A percentile compares a stretch with the other conserved stretches of the same genome.
phyloP scores from a whole-genome alignment of 805 yeast genomes.

The Metschnikowia amazonensis region DNA sequence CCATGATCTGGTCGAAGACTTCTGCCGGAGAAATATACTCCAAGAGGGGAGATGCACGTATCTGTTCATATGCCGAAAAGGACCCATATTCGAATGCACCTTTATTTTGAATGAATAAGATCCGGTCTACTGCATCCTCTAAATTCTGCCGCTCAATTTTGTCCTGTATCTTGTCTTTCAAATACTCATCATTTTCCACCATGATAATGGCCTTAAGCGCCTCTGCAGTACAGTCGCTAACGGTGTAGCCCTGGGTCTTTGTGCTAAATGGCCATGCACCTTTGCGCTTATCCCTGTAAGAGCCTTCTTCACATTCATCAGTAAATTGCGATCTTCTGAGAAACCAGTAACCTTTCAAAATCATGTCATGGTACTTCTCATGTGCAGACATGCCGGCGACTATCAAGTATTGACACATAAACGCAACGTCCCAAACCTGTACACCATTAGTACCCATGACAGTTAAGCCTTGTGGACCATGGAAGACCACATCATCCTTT shows the following conservation, averaged over 20 bases:
- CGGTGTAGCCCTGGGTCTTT: slow-evolving; percentile 93
- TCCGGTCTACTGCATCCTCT: slow-evolving; percentile 68
- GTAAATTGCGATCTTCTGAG: slow-evolving; percentile 81
- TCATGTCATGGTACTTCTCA: slow-evolving; percentile 60
- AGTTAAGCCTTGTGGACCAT: slow-evolving; percentile 87
- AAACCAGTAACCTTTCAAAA: slow-evolving; percentile 66
- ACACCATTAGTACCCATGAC: slow-evolving; percentile 97
- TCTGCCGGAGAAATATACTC: slow-evolving; percentile 93
- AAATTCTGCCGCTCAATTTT: slow-evolving; percentile 55
- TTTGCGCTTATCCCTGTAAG: slow-evolving; percentile 73
- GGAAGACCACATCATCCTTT: slow-evolving; percentile 72
- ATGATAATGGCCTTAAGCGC: slow-evolving; percentile 88
- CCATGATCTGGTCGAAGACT: slow-evolving; percentile 97
- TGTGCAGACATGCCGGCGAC: slow-evolving; percentile 72
- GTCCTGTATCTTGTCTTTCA: slow-evolving; percentile 26
- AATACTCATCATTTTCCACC: slow-evolving; percentile 68
- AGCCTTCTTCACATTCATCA: slow-evolving; percentile 69
- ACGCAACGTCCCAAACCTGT: slow-evolving; percentile 96
- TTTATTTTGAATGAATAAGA: slow-evolving; percentile 71
- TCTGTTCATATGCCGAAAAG: slow-evolving; percentile 85
- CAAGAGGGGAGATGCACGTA: slow-evolving; percentile 71
- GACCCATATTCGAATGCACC: slow-evolving; percentile 84
- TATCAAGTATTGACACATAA: slow-evolving; percentile 79
- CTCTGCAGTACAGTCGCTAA: slow-evolving; percentile 96
- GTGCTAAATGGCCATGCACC: slow-evolving; percentile 98